phyloP scores from a whole-genome alignment of 768 basidiomycete genomes.

The Tricholoma furcatifolium region DNA sequence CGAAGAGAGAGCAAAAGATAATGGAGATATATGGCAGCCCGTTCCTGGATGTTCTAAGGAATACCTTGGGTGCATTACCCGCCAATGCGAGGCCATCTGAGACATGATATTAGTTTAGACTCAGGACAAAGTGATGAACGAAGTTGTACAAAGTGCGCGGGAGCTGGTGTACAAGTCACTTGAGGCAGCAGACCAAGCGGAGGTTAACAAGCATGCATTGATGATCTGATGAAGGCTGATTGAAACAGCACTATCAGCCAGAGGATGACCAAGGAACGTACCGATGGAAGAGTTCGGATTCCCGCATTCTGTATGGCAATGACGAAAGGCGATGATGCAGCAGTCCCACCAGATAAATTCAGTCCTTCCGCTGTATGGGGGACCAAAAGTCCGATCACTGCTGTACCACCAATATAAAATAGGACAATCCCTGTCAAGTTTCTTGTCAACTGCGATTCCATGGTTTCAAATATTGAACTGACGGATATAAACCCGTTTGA shows the following conservation, averaged over 20 bases:
- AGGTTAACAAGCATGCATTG: slow-evolving; percentile 82
- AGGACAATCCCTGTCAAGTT: slow-evolving; percentile 68
- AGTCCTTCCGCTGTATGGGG: slow-evolving; percentile 65
- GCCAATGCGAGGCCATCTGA: slow-evolving; percentile 75
- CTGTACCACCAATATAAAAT: slow-evolving; percentile 69
- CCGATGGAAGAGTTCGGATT: slow-evolving; percentile 84
- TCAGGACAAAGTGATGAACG: background rate
- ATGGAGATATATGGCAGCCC: slow-evolving; percentile 81
- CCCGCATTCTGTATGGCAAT: slow-evolving; percentile 85
- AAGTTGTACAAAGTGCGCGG: slow-evolving; percentile 67
- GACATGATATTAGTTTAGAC: background rate
- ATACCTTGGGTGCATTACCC: slow-evolving; percentile 81
- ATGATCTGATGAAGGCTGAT: slow-evolving; percentile 49
- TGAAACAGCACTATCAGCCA: background rate
- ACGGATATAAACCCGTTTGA: slow-evolving; percentile 72
- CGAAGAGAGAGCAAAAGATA: slow-evolving; percentile 62
- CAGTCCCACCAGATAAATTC: slow-evolving; percentile 52
- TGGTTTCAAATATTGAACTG: slow-evolving; percentile 12
- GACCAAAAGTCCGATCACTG: slow-evolving; percentile 82
- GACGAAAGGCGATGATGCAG: slow-evolving; percentile 84
- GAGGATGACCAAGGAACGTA: slow-evolving; percentile 23
- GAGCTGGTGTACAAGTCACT: slow-evolving; percentile 90
- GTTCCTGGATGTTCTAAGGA: slow-evolving; percentile 59
- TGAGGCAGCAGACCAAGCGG: slow-evolving; percentile 90
- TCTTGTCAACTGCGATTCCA: background rate